Conservation (phyloP, 129 eudicot genomes). For the Apium graveolens region DNA sequence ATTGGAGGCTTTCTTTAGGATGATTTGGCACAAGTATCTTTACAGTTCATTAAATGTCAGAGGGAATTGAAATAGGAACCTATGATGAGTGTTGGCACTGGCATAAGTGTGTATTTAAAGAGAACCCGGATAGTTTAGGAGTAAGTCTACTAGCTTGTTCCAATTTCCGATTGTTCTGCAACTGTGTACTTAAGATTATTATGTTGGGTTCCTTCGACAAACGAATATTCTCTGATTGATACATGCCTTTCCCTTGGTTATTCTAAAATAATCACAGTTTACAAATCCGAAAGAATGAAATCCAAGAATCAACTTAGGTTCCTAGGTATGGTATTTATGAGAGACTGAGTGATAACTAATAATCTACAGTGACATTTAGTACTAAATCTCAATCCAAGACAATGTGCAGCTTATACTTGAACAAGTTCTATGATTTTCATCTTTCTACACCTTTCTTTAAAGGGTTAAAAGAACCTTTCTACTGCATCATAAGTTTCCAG, state of each 20-base stretch:
- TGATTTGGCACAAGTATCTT: background rate
- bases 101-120: no score
- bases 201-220: no score
- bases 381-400: background rate
- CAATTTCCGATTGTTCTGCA: no score
- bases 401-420: background rate
- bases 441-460: background rate
- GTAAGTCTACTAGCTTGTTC: no score
- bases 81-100: background rate
- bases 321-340: background rate
- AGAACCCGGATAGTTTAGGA: no score
- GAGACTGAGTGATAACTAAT: background rate
- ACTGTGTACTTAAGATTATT: no score
- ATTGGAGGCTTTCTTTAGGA: background rate
- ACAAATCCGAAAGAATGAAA: no score
- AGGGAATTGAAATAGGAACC: background rate
- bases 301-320: no score
- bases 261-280: no score
- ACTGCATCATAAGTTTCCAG: background rate
- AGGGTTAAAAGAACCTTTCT: background rate
- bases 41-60: background rate
- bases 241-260: no score
- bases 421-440: background rate
- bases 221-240: no score
- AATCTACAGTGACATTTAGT: background rate